Evolutionary conservation across 768 basidiomycete species (phyloP), one percentile per base, ranked within the genome.

Genomic region (Collybiopsis confluens): DNA sequence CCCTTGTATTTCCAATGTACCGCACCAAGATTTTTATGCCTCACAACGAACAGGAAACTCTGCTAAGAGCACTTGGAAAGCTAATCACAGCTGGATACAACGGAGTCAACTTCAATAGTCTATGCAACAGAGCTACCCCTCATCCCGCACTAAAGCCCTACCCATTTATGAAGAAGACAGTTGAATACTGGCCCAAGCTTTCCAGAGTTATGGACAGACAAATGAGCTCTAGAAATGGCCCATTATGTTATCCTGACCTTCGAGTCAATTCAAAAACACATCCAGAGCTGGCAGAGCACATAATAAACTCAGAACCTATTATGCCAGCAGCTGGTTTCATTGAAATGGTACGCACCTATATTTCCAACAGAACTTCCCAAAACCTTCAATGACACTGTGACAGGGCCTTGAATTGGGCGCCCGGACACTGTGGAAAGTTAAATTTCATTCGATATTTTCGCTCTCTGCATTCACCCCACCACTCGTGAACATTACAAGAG

Each of bases 311-410:
- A 4, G 69, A 74, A 10, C 65, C 72, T 0, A 73, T 77, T 13
- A 67, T 77, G 64, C 74, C 75, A 4, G 72, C 72, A 2, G 65
- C 73, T 8, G 75, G 74, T 21, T 76, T 56, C 43, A 43, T 70
- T 2, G 61, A 64, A 53, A 69, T 70, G 69, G 70, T 69, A 55
- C 1, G 60, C 2, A 3, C 16, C 11, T 40, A 11, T 33, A 6
- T 11, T 28, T 24, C n/a, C n/a, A 6, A 13, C 13, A 13, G 30
- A 5, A 33, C 16, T 2, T 30, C 13, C 0, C 7, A 7, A 13
- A 16, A 16, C 27, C 30, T 6, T 9, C 13, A 40, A 4, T 30
- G 4, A 11, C 4, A n/a, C 27, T 16, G 8, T 15, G 4, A 16
- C 20, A 56, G 55, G 55, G 20, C 9, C 15, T 48, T 27, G 55